phyloP scores from a whole-genome alignment of 257 asterid species.

The Gentiana straminea region DNA sequence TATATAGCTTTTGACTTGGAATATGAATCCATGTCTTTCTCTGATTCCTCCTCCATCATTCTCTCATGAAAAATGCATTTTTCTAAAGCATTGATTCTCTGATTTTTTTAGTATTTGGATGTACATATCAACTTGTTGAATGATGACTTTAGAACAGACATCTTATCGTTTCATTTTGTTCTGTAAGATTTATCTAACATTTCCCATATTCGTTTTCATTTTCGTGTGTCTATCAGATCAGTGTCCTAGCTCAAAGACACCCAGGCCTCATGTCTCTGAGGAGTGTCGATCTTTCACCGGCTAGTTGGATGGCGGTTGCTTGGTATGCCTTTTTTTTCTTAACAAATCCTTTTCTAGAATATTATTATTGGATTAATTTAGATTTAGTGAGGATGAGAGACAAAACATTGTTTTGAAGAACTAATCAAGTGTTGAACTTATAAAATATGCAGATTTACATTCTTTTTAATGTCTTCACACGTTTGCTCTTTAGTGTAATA shows the following conservation, averaged over 20 bases:
- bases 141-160: neutral
- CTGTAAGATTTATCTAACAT: neutral
- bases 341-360: neutral
- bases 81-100: neutral
- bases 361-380: neutral
- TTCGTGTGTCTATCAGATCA: constrained; percentile 18
- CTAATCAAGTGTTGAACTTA: too few species aligned
- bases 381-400: too few species aligned
- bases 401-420: too few species aligned
- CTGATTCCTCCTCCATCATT: constrained; percentile 1
- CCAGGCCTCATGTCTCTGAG: constrained; percentile 41
- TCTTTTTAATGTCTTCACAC: neutral
- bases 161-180: neutral
- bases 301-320: constrained; percentile 50
- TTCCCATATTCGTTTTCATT: neutral
- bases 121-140: constrained; percentile 5
- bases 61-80: constrained; percentile 13
- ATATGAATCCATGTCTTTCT: constrained; percentile 11
- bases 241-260: constrained; percentile 25
- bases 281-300: constrained; percentile 47
- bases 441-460: neutral
- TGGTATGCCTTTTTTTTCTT: constrained; percentile 21
- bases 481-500: neutral
- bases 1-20: constrained; percentile 14
- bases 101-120: neutral